Base-by-base conservation (phyloP, 306 rosid species). In the Senna tora region DNA sequence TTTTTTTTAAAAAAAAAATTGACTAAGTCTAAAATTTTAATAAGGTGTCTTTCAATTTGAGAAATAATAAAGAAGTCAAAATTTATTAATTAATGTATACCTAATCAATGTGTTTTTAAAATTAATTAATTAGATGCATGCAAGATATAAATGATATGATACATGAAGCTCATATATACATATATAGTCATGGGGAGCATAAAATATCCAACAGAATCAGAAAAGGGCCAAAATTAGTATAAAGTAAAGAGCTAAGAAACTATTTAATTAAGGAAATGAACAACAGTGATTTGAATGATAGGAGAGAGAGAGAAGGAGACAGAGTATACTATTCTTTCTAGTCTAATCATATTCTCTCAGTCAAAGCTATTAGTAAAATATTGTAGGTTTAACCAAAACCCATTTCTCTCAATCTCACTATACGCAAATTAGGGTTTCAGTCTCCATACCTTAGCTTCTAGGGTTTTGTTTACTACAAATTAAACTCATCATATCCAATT, bases 281-380 rank as follows among this genome's bases (percentile, higher is more conserved):
- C 74, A 75, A 92, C 84, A 80, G 86, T 81, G 76, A 69, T 80
- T 84, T 84, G 81, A 78, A 81, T 83, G 82, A 86, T 80, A 77
- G 77, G 87, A 84, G 77, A 81, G 82, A 50, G 55, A 13, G 64
- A 42, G 59, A 81, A 71, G 30, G 61, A 56, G 34, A 34, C 12
- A 43, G n/a, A 43, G 16, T 0, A 3, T 8, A 12, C 55, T 45
- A 30, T 73, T 77, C 80, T 71, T 39, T 76, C 39, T 11, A 21
- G 57, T 56, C 82, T 71, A 68, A 82, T 77, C 73, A 76, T 62
- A 56, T n/a, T n/a, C 69, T 63, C 71, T 77, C 67, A 52, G 7
- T 49, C 77, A 53, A 45, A 17, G 21, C 4, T 22, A 36, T 38
- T 21, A 36, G 42, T 13, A 41, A 32, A 33, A 36, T 49, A 33